These are phyloP conservation scores for Rhypophila decipiens DNA, from an alignment of 495 filamentous ascomycete genomes.

Conservation along the genomic window DNA sequence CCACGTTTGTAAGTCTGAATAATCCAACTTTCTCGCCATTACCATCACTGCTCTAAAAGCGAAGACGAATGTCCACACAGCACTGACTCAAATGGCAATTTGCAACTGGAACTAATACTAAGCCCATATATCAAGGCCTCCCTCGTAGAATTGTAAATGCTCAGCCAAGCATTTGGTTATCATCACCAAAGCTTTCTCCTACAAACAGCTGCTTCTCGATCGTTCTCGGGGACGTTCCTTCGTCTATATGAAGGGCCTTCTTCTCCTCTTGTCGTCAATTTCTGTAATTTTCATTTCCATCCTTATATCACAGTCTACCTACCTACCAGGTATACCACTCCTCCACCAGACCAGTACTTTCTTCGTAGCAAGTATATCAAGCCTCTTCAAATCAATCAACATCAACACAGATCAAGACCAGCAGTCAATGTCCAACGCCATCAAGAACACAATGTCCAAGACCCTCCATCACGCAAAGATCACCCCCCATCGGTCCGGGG, in stretches of 20 bases:
- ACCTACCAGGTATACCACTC: slow-evolving; percentile 6
- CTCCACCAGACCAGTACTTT: slow-evolving; percentile 4
- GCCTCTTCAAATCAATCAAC: background rate
- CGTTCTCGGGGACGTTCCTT: background rate
- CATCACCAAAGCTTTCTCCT: background rate
- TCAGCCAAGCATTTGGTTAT: slow-evolving; percentile 6
- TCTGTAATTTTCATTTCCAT: slow-evolving; percentile 15
- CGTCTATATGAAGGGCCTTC: slow-evolving; percentile 10
- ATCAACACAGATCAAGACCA: background rate
- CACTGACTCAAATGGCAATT: too few species aligned
- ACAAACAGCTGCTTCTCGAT: slow-evolving; percentile 7
- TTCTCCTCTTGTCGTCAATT: slow-evolving; percentile 1
- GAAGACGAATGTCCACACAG: too few species aligned
- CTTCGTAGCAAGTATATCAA: background rate
- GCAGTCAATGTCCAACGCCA: slow-evolving; percentile 11
- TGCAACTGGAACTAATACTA: too few species aligned
- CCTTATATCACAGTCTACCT: slow-evolving; percentile 18
- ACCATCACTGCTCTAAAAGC: too few species aligned
- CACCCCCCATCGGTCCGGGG: slow-evolving; percentile 51
- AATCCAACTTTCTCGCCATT: too few species aligned
- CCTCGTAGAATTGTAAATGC: slow-evolving; percentile 6
- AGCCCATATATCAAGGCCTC: too few species aligned
- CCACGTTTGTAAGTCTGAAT: too few species aligned
- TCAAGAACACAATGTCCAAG: slow-evolving; percentile 41
- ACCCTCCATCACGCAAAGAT: slow-evolving; percentile 57